Evolutionary conservation across 495 filamentous ascomycete species (phyloP).

Genomic region (Lineolata rhizophorae): DNA sequence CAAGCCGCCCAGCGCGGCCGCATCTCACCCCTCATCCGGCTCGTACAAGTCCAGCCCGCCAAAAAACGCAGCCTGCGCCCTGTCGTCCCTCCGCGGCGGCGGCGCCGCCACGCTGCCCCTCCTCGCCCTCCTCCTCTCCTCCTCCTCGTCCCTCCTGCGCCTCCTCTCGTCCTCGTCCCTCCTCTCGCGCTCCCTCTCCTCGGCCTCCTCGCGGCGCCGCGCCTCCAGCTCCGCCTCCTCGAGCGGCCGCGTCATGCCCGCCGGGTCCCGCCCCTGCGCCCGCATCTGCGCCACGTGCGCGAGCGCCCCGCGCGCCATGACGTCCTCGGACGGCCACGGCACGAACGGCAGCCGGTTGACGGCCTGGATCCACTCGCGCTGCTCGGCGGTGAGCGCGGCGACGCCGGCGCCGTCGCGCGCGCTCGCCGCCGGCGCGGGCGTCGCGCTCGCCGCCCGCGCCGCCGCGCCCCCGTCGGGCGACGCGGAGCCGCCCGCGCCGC

Average conservation of each 20-base stretch:
- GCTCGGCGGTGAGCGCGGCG: conserved; percentile 10
- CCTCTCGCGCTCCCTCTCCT: no score
- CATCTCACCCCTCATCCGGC: no score
- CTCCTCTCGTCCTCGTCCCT: no score
- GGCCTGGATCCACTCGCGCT: conserved; percentile 30
- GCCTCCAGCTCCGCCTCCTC: conserved; percentile 23
- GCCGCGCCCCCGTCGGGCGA: conserved; percentile 3
- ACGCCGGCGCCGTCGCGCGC: conserved; percentile 10
- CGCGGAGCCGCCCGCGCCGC: neutral
- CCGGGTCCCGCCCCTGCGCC: conserved; percentile 33
- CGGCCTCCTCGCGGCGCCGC: conserved; percentile 20
- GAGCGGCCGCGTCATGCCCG: conserved; percentile 22
- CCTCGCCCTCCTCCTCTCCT: conserved; percentile 17
- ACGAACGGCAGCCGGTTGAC: conserved; percentile 26
- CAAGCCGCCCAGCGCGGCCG: no score
- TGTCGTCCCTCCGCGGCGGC: conserved; percentile 2
- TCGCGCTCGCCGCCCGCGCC: conserved; percentile 5
- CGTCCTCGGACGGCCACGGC: conserved; percentile 46
- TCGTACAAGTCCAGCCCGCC: conserved; percentile 4
- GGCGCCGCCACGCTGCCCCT: conserved; percentile 3
- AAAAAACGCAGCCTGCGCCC: neutral
- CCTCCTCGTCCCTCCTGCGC: no score
- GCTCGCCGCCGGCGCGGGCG: conserved; percentile 2
- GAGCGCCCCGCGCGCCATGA: conserved; percentile 39
- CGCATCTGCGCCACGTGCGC: conserved; percentile 31